phyloP scores from a whole-genome alignment of 805 yeast genomes.

The Ogataea paraovalis region DNA sequence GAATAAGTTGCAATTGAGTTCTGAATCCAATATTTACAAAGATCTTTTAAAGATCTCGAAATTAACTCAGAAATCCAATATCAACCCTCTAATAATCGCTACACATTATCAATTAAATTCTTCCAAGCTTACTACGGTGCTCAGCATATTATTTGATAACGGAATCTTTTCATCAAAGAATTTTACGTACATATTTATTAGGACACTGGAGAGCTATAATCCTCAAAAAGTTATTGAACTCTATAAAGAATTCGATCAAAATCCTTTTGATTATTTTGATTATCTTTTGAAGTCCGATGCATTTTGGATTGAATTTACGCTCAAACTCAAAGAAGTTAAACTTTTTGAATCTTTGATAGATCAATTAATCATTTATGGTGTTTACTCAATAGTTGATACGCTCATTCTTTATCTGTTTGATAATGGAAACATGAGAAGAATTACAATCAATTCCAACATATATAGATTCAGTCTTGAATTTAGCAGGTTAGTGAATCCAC shows the following conservation, averaged over 20 bases:
- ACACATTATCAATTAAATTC: slow-evolving; percentile 11
- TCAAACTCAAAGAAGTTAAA: slow-evolving; percentile 6
- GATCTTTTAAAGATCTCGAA: slow-evolving; percentile 8
- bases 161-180: slow-evolving; percentile 11
- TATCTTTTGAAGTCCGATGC: slow-evolving; percentile 7
- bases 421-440: neutral
- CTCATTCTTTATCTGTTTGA: slow-evolving; percentile 11
- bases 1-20: neutral
- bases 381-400: slow-evolving; percentile 18
- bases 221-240: slow-evolving; percentile 11
- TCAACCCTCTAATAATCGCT: slow-evolving; percentile 7
- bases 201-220: slow-evolving; percentile 21
- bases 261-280: slow-evolving; percentile 12
- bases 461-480: slow-evolving; percentile 11
- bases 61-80: neutral
- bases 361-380: slow-evolving; percentile 23
- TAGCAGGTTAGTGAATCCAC: slow-evolving; percentile 4
- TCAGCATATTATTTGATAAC: slow-evolving; percentile 15
- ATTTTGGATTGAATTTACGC: slow-evolving; percentile 21
- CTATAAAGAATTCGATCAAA: slow-evolving; percentile 5
- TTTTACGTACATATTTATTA: slow-evolving; percentile 20
- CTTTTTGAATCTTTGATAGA: slow-evolving; percentile 14
- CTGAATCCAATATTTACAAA: neutral
- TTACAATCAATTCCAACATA: slow-evolving; percentile 4
- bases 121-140: slow-evolving; percentile 11